Conservation (phyloP, 176 grass and related monocot species). For the Triticum aestivum region DNA sequence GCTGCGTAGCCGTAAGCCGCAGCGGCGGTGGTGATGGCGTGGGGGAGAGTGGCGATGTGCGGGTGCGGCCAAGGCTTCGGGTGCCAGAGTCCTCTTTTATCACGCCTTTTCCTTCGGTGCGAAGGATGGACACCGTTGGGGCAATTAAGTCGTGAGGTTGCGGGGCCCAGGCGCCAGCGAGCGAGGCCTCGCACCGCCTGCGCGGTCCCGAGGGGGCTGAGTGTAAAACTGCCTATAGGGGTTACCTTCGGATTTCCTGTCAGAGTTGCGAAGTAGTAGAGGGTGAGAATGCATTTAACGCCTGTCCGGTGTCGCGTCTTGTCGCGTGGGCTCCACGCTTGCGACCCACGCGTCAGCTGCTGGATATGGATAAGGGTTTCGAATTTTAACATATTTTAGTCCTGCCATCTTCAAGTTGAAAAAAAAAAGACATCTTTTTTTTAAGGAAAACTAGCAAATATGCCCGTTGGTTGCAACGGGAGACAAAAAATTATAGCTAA, state of each 20-base stretch:
- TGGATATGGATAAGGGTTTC: background rate
- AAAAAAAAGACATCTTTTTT: background rate
- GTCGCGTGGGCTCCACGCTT: background rate
- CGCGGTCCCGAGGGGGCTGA: background rate
- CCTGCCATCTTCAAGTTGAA: slow-evolving; percentile 22
- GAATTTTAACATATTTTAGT: background rate
- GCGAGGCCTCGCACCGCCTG: background rate
- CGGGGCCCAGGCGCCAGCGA: background rate
- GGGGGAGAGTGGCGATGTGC: slow-evolving; percentile 2
- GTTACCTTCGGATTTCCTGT: background rate
- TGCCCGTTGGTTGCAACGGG: no score
- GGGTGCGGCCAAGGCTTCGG: background rate
- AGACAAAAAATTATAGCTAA: no score
- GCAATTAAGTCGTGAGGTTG: background rate
- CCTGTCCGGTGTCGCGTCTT: background rate
- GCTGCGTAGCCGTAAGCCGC: slow-evolving; percentile 92
- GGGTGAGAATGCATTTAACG: background rate
- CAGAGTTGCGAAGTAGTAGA: background rate
- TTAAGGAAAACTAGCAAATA: no score
- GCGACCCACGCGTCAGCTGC: background rate
- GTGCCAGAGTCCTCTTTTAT: slow-evolving; percentile 16
- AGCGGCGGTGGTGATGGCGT: slow-evolving; percentile 25
- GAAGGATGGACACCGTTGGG: slow-evolving; percentile 27
- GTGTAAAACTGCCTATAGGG: background rate
- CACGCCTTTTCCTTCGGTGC: slow-evolving; percentile 40